Conservation (phyloP, 768 basidiomycete genomes). For the Mycena vitilis region DNA sequence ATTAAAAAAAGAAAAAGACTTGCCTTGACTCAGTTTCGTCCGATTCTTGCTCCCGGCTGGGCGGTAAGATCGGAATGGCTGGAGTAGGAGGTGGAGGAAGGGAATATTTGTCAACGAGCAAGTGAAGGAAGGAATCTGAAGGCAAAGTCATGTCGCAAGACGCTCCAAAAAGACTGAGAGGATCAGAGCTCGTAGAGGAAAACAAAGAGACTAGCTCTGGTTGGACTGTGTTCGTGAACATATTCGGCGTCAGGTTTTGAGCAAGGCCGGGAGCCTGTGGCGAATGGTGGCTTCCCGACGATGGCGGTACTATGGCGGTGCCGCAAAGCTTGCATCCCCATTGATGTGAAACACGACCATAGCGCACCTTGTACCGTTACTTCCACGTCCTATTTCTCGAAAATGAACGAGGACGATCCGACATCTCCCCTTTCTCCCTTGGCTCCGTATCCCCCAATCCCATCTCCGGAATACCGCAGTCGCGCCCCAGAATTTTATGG, state of each 20-base stretch:
- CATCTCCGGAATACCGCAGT: constrained; percentile 61
- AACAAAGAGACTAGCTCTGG: constrained; percentile 77
- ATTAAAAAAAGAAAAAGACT: constrained; percentile 1
- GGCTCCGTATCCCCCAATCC: constrained; percentile 52
- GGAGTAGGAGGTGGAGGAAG: constrained; percentile 62
- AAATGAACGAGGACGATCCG: constrained; percentile 41
- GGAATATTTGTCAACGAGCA: constrained; percentile 70
- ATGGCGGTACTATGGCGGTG: too few relatives aligned
- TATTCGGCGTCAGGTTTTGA: constrained; percentile 30
- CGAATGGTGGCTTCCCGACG: too few relatives aligned
- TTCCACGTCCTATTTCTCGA: not conserved
- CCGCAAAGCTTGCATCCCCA: too few relatives aligned
- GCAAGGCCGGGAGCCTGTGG: too few relatives aligned
- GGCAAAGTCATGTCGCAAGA: constrained; percentile 62
- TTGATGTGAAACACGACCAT: not conserved
- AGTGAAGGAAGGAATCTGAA: constrained; percentile 72
- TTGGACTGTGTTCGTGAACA: constrained; percentile 72
- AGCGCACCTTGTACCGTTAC: not conserved
- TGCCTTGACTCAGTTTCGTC: constrained; percentile 47
- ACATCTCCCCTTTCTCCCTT: constrained; percentile 60
- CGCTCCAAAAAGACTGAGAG: constrained; percentile 65
- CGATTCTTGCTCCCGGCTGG: constrained; percentile 44
- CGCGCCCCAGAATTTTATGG: constrained; percentile 90
- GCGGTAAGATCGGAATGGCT: constrained; percentile 57
- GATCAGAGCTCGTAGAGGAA: constrained; percentile 76